These are phyloP conservation scores for Arthroderma sp. DNA, from an alignment of 2,329 filamentous ascomycete genomes.

Conservation along the genomic window DNA sequence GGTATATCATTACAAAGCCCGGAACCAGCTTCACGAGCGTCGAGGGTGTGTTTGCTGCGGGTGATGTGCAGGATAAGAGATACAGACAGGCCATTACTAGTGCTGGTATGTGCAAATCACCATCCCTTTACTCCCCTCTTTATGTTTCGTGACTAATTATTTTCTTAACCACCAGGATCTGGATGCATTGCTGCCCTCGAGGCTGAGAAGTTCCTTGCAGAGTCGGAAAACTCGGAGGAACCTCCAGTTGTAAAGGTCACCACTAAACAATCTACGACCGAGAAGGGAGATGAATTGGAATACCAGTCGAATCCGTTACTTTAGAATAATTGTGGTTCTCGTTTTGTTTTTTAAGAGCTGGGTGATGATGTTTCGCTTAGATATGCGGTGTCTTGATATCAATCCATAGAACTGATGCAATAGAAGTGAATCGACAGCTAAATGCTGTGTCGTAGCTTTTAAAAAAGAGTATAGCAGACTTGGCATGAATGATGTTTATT, in stretches of 20 bases:
- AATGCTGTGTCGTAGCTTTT: no score
- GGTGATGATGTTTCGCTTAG: background rate
- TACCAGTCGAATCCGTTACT: conserved; percentile 53
- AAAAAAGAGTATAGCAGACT: no score
- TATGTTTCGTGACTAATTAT: conserved; percentile 7
- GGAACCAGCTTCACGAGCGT: conserved; percentile 80
- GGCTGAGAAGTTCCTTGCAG: conserved; percentile 82
- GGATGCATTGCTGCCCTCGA: conserved; percentile 93
- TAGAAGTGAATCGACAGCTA: no score
- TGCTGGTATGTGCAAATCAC: conserved; percentile 53
- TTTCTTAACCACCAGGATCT: conserved; percentile 46
- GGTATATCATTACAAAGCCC: conserved; percentile 79
- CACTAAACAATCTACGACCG: conserved; percentile 33
- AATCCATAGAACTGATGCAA: background rate
- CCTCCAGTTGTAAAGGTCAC: conserved; percentile 20
- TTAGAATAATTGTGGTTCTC: conserved; percentile 25
- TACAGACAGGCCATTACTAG: conserved; percentile 97
- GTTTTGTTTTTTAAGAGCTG: background rate
- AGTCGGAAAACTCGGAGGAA: conserved; percentile 46
- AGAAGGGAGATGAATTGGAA: conserved; percentile 42
- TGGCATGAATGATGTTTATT: no score
- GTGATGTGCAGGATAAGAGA: conserved; percentile 96
- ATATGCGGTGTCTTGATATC: background rate
- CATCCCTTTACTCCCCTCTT: background rate
- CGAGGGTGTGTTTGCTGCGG: conserved; percentile 87